phyloP scores from a whole-genome alignment of 495 filamentous ascomycete species.

The Durotheca rogersii region DNA sequence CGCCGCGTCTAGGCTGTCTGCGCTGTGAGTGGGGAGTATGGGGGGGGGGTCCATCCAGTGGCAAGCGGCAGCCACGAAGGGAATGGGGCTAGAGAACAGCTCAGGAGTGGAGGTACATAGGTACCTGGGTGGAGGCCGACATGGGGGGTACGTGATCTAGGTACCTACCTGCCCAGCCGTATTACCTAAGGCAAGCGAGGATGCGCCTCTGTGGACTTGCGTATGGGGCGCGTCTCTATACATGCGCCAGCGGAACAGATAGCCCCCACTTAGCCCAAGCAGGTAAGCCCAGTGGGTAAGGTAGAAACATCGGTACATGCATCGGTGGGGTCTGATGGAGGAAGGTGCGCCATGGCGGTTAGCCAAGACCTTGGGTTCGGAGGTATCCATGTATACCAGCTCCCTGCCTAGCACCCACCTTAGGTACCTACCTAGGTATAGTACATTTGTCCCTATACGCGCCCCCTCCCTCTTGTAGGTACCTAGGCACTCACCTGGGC shows the following conservation, averaged over 20 bases:
- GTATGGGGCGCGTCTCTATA: conserved; percentile 20
- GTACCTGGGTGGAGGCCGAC: too few relatives aligned
- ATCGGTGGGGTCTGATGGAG: neutral
- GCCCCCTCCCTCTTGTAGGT: too few relatives aligned
- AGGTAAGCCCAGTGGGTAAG: conserved; percentile 30
- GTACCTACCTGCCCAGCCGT: too few relatives aligned
- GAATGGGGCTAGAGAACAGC: conserved; percentile 18
- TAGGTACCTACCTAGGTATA: neutral
- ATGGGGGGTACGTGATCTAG: too few relatives aligned
- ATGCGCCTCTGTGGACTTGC: too few relatives aligned
- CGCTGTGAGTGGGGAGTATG: conserved; percentile 18
- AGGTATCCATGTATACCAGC: conserved; percentile 1
- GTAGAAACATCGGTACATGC: conserved; percentile 13
- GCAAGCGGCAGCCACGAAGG: conserved; percentile 24
- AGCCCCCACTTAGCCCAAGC: conserved; percentile 15
- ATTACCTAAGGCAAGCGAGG: too few relatives aligned
- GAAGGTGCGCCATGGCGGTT: conserved; percentile 1
- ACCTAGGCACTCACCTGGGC: too few relatives aligned
- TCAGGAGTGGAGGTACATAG: conserved; percentile 10
- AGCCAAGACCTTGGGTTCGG: conserved; percentile 20
- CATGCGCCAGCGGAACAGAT: conserved; percentile 6
- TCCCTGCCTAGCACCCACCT: neutral
- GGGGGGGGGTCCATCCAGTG: conserved; percentile 21
- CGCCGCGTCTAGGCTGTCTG: conserved; percentile 27
- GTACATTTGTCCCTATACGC: too few relatives aligned